Percentiles rank a stretch among this genome's conserved stretches.
These are phyloP conservation scores for Phaeotremella skinneri DNA, from an alignment of 768 basidiomycete species.

Conservation along the genomic window DNA sequence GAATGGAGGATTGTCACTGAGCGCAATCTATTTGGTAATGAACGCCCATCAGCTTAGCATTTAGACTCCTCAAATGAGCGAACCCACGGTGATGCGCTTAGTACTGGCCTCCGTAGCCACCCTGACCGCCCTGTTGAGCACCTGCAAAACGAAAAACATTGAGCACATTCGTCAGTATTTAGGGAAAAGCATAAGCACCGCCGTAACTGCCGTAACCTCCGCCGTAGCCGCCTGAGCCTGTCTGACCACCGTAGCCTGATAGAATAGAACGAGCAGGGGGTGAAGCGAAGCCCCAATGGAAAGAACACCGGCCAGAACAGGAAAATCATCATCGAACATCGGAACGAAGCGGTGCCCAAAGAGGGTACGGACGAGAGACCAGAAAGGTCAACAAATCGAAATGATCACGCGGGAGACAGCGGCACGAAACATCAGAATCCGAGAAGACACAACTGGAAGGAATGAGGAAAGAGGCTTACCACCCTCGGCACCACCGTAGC, in stretches of 20 bases:
- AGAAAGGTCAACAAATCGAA: neutral
- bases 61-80: too few species aligned
- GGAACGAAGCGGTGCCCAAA: neutral
- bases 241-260: slow-evolving; percentile 13
- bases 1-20: too few species aligned
- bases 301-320: neutral
- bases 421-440: neutral
- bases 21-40: too few species aligned
- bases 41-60: too few species aligned
- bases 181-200: slow-evolving; percentile 1
- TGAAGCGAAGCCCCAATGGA: neutral
- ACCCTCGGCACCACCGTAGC: slow-evolving; percentile 22
- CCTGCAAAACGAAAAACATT: neutral
- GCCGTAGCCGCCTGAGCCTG: slow-evolving; percentile 4
- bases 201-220: slow-evolving; percentile 5
- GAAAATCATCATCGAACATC: neutral
- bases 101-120: slow-evolving; percentile 18
- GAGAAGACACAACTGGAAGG: neutral
- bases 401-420: neutral
- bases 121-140: slow-evolving; percentile 8
- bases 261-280: neutral
- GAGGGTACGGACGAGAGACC: neutral
- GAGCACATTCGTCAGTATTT: slow-evolving; percentile 2
- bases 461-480: slow-evolving; percentile 8
- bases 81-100: slow-evolving; percentile 5